Conservation (phyloP, 108 stramenopile genomes). For the Cyclostephanos invisitatus region DNA sequence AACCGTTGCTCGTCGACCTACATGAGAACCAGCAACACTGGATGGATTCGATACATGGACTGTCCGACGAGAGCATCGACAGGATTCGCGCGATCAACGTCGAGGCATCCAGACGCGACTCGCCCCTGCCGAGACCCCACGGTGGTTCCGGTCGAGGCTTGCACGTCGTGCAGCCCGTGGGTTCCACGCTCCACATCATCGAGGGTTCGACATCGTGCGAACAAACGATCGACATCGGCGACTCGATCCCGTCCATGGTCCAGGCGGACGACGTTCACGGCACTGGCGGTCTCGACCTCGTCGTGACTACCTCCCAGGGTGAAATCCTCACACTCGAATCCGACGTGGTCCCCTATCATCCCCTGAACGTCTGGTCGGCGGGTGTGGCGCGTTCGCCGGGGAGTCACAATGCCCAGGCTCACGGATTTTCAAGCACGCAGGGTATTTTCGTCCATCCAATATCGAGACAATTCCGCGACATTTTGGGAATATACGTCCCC, state of each 20-base stretch:
- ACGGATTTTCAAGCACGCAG: conserved; percentile 78
- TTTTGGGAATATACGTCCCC: conserved; percentile 76
- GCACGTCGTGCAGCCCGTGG: conserved; percentile 77
- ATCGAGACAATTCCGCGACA: conserved; percentile 71
- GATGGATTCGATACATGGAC: conserved; percentile 51
- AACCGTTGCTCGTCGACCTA: conserved; percentile 73
- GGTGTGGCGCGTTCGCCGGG: conserved; percentile 66
- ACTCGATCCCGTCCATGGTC: conserved; percentile 68
- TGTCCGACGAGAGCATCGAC: conserved; percentile 29
- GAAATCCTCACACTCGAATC: conserved; percentile 78
- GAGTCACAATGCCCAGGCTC: conserved; percentile 56
- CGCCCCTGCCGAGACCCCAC: conserved; percentile 44
- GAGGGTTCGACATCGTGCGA: conserved; percentile 78
- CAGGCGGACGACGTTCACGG: conserved; percentile 89
- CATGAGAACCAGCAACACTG: conserved; percentile 70
- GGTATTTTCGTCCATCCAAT: conserved; percentile 82
- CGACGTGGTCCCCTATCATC: conserved; percentile 67
- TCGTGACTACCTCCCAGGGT: conserved; percentile 70
- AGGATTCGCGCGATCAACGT: conserved; percentile 37
- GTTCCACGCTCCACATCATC: conserved; percentile 60
- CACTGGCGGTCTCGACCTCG: conserved; percentile 69
- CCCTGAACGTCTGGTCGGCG: conserved; percentile 80
- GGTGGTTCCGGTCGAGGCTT: conserved; percentile 69
- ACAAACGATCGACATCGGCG: conserved; percentile 71
- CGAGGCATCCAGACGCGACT: conserved; percentile 28